Conservation (phyloP, 805 yeast genomes). For the Geotrichum ghanense region DNA sequence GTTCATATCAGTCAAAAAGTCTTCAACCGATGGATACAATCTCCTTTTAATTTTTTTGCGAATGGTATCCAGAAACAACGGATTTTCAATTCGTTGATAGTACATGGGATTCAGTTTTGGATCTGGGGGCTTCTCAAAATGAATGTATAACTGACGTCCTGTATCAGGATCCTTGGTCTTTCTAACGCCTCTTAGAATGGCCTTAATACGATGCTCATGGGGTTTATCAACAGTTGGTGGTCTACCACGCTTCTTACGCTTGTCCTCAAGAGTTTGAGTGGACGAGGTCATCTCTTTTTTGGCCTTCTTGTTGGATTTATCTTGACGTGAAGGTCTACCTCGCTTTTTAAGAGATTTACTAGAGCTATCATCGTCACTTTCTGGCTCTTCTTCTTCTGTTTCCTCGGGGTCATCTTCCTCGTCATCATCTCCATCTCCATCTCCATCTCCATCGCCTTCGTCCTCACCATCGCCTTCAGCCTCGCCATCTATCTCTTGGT, state of each 20-base stretch:
- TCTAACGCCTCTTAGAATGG: constrained; percentile 69
- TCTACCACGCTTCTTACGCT: constrained; percentile 64
- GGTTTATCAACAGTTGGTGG: constrained; percentile 89
- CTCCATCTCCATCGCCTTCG: constrained; percentile 12
- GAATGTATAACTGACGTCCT: constrained; percentile 37
- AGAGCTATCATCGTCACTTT: constrained; percentile 23
- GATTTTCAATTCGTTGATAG: constrained; percentile 31
- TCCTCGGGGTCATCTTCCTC: constrained; percentile 19
- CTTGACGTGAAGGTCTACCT: constrained; percentile 15
- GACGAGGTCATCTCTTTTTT: constrained; percentile 18
- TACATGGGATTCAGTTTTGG: constrained; percentile 42
- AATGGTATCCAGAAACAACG: constrained; percentile 35
- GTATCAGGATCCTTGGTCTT: constrained; percentile 49
- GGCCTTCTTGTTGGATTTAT: constrained; percentile 16
- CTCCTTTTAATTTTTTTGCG: constrained; percentile 77
- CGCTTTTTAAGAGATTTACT: constrained; percentile 16
- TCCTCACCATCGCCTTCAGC: constrained; percentile 6
- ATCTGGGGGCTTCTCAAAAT: constrained; percentile 79
- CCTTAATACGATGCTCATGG: constrained; percentile 83
- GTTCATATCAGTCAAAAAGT: constrained; percentile 66
- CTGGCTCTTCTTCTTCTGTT: constrained; percentile 21
- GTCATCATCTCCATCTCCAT: constrained; percentile 11
- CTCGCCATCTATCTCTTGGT: constrained; percentile 10
- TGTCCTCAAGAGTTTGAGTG: constrained; percentile 26
- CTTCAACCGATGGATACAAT: constrained; percentile 64